Conservation (phyloP, 2,329 filamentous ascomycete species). For the Coniochaeta sp. region DNA sequence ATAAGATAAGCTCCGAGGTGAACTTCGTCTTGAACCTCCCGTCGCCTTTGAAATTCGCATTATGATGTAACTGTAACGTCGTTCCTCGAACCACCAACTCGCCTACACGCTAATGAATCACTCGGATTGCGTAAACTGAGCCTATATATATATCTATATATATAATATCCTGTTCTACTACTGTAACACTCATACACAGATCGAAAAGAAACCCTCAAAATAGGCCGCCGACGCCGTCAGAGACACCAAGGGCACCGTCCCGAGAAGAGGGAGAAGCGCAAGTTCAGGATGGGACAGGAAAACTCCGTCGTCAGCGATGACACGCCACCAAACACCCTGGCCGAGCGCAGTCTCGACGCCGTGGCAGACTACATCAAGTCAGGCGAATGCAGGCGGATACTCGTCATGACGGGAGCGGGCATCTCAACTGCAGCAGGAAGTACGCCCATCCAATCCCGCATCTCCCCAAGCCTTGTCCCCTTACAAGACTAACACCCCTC, state of each 20-base stretch:
- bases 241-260: conserved; percentile 2
- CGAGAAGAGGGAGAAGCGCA: background rate
- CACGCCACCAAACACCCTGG: conserved; percentile 57
- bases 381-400: conserved; percentile 61
- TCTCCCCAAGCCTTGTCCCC: too few species aligned
- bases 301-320: conserved; percentile 63
- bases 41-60: background rate
- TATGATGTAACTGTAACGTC: background rate
- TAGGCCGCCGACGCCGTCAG: conserved; percentile 4
- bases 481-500: too few species aligned
- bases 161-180: too few species aligned
- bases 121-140: too few species aligned
- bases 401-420: conserved; percentile 86
- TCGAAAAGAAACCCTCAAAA: background rate
- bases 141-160: too few species aligned
- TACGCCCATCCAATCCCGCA: conserved; percentile 30
- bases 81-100: too few species aligned
- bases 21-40: too few species aligned
- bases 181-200: too few species aligned
- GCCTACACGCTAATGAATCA: too few species aligned
- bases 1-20: background rate
- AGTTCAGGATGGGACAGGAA: conserved; percentile 76
- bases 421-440: conserved; percentile 70
- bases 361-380: conserved; percentile 76
- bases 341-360: conserved; percentile 61